Conservation (phyloP, 2,329 filamentous ascomycete genomes). For the Cladobotryum protrusum region DNA sequence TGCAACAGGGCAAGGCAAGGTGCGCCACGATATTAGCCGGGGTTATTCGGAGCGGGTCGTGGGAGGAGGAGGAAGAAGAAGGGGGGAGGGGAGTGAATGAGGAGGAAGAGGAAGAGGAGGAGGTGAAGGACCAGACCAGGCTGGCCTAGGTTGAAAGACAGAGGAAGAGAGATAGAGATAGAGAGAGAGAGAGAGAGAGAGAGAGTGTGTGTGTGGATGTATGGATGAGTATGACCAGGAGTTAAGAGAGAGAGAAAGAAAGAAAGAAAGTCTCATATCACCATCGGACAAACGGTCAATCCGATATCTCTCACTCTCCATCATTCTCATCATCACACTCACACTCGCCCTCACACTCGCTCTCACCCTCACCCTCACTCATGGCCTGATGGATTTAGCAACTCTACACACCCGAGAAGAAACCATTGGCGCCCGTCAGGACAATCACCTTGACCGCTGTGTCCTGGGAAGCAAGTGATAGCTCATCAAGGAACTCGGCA, state of each 20-base stretch:
- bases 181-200: too few relatives aligned
- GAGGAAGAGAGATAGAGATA: too few relatives aligned
- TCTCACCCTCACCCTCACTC: too few relatives aligned
- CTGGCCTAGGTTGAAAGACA: too few relatives aligned
- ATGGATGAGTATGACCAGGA: slow-evolving; percentile 21
- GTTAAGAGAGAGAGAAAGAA: not conserved
- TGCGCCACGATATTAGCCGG: slow-evolving; percentile 6
- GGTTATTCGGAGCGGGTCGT: slow-evolving; percentile 1
- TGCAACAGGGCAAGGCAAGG: slow-evolving; percentile 4
- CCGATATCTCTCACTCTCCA: too few relatives aligned
- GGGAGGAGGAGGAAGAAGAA: not conserved
- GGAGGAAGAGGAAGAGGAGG: too few relatives aligned
- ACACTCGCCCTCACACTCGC: too few relatives aligned
- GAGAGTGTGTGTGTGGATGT: slow-evolving; percentile 16
- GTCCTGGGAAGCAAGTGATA: slow-evolving; percentile 18
- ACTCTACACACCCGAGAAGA: slow-evolving; percentile 18
- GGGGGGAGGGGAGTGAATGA: too few relatives aligned
- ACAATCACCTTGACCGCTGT: slow-evolving; percentile 29
- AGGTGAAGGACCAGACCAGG: too few relatives aligned
- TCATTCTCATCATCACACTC: too few relatives aligned
- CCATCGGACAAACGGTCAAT: not conserved
- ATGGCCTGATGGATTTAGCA: not conserved
- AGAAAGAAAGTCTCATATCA: not conserved
- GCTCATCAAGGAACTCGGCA: slow-evolving; percentile 32
- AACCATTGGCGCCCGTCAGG: slow-evolving; percentile 28